These are phyloP conservation scores for Zizania palustris DNA, from an alignment of 202 grass and related monocot genomes.

Conservation along the genomic window DNA sequence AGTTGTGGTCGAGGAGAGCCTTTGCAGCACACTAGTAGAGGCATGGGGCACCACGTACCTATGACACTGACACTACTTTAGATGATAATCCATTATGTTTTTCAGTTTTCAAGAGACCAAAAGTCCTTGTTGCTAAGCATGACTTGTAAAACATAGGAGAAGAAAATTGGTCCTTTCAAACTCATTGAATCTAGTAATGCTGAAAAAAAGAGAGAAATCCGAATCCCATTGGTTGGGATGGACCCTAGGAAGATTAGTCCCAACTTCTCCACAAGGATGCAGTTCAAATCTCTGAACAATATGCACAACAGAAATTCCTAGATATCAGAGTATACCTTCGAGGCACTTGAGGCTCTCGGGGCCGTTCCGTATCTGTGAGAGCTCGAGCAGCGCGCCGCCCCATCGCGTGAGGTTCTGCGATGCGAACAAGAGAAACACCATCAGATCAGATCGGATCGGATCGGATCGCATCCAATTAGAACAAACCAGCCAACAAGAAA, in stretches of 20 bases:
- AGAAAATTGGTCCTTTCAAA: not conserved
- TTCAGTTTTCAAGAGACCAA: not conserved
- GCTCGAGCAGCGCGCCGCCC: slow-evolving; percentile 89
- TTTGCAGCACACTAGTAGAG: no score
- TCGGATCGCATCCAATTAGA: not conserved
- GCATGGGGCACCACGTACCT: no score
- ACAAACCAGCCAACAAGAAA: not conserved
- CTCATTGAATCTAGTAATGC: not conserved
- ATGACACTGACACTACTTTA: not conserved
- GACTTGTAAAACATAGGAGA: not conserved
- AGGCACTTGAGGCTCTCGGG: slow-evolving; percentile 59
- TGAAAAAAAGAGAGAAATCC: not conserved
- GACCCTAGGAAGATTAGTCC: not conserved
- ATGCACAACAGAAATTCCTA: not conserved
- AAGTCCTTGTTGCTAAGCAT: not conserved
- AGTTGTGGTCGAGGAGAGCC: no score
- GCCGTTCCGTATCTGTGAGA: slow-evolving; percentile 70
- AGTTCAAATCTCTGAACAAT: not conserved
- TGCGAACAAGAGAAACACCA: not conserved
- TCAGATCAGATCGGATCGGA: slow-evolving; percentile 17
- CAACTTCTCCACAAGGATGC: not conserved
- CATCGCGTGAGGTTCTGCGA: slow-evolving; percentile 91
- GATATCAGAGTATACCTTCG: slow-evolving; percentile 50
- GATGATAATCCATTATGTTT: not conserved
- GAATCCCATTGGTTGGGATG: not conserved